Percentiles rank a stretch among this genome's conserved stretches.
These are phyloP conservation scores for Solanum aculeatissimum DNA, from an alignment of 305 asterid genomes.

Conservation along the genomic window DNA sequence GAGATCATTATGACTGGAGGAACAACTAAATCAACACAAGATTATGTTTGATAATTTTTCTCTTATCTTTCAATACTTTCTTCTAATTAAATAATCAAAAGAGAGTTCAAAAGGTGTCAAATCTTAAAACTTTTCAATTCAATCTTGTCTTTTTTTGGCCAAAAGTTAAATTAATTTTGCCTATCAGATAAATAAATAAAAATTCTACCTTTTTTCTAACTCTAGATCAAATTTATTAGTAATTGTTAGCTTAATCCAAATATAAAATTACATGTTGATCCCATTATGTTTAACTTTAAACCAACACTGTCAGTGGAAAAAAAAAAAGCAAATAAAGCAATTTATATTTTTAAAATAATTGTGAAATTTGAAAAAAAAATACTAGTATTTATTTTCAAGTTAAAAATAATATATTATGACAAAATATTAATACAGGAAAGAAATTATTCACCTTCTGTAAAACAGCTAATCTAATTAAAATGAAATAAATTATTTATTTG, in stretches of 20 bases:
- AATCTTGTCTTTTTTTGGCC: neutral
- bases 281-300: constrained; percentile 4
- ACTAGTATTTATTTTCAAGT: no score
- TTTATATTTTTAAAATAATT: neutral
- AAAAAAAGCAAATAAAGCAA: neutral
- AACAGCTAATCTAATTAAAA: neutral
- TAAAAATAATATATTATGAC: neutral
- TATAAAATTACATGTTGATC: neutral
- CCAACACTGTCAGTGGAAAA: neutral
- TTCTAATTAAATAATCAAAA: neutral
- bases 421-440: no score
- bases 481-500: neutral
- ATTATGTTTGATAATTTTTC: neutral
- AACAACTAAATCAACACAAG: constrained; percentile 7
- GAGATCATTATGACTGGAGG: no score
- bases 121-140: neutral
- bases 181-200: neutral
- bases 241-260: neutral
- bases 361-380: neutral
- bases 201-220: neutral
- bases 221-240: neutral
- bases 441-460: neutral
- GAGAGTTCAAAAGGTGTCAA: neutral
- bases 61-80: neutral
- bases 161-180: neutral